Conservation (phyloP, 2,329 filamentous ascomycete species). For the Salinomyces thailandicus region DNA sequence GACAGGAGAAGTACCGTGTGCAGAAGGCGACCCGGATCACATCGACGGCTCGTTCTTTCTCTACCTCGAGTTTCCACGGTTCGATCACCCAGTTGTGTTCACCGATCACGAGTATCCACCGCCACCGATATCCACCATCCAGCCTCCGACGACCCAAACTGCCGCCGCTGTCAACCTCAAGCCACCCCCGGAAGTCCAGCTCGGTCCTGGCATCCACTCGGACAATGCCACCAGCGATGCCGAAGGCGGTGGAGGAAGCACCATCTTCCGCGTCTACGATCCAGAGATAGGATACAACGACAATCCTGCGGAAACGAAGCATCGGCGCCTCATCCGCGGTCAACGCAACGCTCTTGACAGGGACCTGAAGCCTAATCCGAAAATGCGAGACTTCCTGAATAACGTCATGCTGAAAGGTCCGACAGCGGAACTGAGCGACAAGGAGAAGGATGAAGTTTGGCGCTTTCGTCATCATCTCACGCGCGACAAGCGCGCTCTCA, state of each 20-base stretch:
- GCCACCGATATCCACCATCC: constrained; percentile 66
- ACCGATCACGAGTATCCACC: constrained; percentile 86
- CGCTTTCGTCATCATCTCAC: constrained; percentile 93
- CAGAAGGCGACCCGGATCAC: constrained; percentile 31
- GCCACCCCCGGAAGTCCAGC: constrained; percentile 76
- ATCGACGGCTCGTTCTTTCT: constrained; percentile 64
- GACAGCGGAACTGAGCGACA: constrained; percentile 73
- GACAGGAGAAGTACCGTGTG: constrained; percentile 11
- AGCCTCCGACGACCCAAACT: constrained; percentile 42
- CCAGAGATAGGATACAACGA: constrained; percentile 81
- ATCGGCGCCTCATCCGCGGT: constrained; percentile 81
- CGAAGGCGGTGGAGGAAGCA: constrained; percentile 44
- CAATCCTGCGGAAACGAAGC: constrained; percentile 92
- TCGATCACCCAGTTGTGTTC: constrained; percentile 93
- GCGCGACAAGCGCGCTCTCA: constrained; percentile 73
- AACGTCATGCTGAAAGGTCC: constrained; percentile 83
- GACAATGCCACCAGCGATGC: constrained; percentile 40
- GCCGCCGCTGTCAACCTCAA: constrained; percentile 62
- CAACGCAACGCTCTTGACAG: constrained; percentile 87
- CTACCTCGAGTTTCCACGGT: constrained; percentile 83
- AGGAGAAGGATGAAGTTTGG: constrained; percentile 95
- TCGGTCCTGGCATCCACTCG: constrained; percentile 78
- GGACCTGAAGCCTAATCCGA: constrained; percentile 90
- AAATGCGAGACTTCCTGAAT: constrained; percentile 88
- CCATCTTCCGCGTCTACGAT: constrained; percentile 76